Evolutionary conservation across 805 yeast genomes (phyloP), one percentile per base, ranked within the genome.

Genomic region (Ogataea henricii): DNA sequence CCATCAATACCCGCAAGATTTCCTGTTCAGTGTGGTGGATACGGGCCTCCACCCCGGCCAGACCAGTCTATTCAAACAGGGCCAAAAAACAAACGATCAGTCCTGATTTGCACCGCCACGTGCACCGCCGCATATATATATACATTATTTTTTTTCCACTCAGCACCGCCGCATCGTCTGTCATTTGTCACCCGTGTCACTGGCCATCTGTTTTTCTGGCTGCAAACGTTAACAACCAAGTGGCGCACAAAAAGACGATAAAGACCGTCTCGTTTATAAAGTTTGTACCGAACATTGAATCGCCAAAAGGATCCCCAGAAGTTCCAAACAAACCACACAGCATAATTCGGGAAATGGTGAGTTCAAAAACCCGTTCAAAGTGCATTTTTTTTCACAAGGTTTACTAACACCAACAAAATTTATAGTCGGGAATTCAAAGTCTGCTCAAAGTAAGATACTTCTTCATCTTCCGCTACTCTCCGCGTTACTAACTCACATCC

Each of bases 371-470:
- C 25, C 14, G 6, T 27, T 6, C 10, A 4, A 7, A 13, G n/a
- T n/a, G 10, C 14, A 5, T 27, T 27, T 5, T 20, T 12, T 6
- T 39, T n/a, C 30, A 25, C 7, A 27, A 4, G 10, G 5, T 13
- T 8, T 39, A 39, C 42, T 39, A 39, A 39, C 42, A 39, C 16
- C 9, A 7, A 26, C 14, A 21, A n/a, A n/a, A n/a, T n/a, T 25
- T 26, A n/a, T 37, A 66, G 69, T 65, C 77, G 47, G 89, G 89
- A 58, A 83, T 84, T 62, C 87, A 84, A 74, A 81, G 87, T 55
- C 78, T 84, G 49, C 74, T 84, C 52, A 84, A 78, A 65, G 80
- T 74, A 62, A 25, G 77, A 63, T 33, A 10, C 6, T 16, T 10
- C n/a, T 9, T 18, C 6, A 34, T 30, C 17, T 13, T 5, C 18